Conservation (phyloP, 306 rosid genomes). For the Hippophae gyantsensis region DNA sequence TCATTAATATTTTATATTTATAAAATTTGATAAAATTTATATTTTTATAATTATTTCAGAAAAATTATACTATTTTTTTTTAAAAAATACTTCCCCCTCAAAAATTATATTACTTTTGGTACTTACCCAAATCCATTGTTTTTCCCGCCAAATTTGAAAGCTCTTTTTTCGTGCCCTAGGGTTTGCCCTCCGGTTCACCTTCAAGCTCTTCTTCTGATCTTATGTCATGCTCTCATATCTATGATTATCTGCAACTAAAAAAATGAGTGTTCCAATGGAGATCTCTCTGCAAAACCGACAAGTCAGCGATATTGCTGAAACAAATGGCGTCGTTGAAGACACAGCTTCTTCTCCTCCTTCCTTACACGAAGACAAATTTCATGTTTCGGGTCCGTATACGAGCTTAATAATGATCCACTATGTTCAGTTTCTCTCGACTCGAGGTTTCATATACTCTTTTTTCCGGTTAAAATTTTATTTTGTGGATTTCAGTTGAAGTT, state of each 20-base stretch:
- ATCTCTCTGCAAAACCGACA: constrained; percentile 32
- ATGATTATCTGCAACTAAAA: constrained; percentile 1
- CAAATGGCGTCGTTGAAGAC: constrained; percentile 28
- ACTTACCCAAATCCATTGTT: too few species aligned
- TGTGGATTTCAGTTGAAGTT: constrained; percentile 52
- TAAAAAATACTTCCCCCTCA: too few species aligned
- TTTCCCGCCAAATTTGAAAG: too few species aligned
- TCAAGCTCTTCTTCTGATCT: too few species aligned
- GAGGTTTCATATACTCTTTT: not conserved
- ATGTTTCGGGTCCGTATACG: constrained; percentile 50
- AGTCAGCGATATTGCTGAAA: constrained; percentile 20
- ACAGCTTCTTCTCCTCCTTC: constrained; percentile 25
- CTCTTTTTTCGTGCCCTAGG: too few species aligned
- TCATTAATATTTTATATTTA: too few species aligned
- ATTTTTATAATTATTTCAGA: too few species aligned
- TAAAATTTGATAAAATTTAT: too few species aligned
- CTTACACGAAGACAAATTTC: constrained; percentile 44
- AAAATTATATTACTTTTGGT: too few species aligned
- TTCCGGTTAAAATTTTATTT: constrained; percentile 6
- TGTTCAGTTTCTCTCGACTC: constrained; percentile 8
- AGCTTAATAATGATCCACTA: not conserved
- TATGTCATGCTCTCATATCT: too few species aligned
- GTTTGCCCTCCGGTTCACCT: too few species aligned
- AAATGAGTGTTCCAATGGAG: constrained; percentile 75
- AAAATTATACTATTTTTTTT: too few species aligned